Conservation (phyloP, 768 basidiomycete genomes). For the Pulveroboletus sp. region DNA sequence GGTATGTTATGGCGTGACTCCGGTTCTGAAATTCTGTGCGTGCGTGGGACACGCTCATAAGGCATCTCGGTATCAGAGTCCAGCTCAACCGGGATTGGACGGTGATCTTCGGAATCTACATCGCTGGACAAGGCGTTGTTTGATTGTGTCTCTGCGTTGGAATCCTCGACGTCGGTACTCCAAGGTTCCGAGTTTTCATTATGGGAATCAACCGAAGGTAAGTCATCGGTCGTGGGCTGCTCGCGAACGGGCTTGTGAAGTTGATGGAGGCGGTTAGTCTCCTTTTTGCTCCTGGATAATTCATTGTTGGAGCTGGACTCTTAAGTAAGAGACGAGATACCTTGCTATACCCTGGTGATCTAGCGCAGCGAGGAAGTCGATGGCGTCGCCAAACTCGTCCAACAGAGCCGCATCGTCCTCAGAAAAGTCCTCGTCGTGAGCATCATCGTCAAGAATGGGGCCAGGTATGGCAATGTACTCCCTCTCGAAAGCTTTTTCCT, state of each 20-base stretch:
- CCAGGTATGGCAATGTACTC: conserved; percentile 59
- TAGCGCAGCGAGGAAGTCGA: conserved; percentile 62
- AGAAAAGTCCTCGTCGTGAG: conserved; percentile 44
- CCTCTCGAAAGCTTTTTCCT: conserved; percentile 58
- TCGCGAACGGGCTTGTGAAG: conserved; percentile 53
- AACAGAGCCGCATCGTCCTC: conserved; percentile 68
- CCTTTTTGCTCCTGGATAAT: conserved; percentile 72
- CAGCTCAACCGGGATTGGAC: conserved; percentile 5
- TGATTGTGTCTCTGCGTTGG: conserved; percentile 23
- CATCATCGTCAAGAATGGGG: conserved; percentile 1
- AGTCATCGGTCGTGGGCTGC: conserved; percentile 43
- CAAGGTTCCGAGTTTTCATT: conserved; percentile 53
- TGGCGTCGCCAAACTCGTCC: conserved; percentile 56
- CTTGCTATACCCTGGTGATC: conserved; percentile 79
- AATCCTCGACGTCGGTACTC: conserved; percentile 41
- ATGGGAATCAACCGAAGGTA: conserved; percentile 67
- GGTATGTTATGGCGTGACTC: conserved; percentile 49
- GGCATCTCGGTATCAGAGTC: conserved; percentile 67
- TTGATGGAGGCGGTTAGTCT: conserved; percentile 65
- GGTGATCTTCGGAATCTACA: conserved; percentile 9
- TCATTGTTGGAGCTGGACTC: conserved; percentile 1
- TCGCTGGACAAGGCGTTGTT: conserved; percentile 4
- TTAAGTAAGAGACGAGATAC: conserved; percentile 37
- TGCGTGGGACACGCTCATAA: conserved; percentile 64
- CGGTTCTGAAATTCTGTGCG: conserved; percentile 40